Evolutionary conservation across 2,329 filamentous ascomycete genomes (phyloP), one percentile per base, ranked within the genome.

Genomic region (Aspergillus sp.): DNA sequence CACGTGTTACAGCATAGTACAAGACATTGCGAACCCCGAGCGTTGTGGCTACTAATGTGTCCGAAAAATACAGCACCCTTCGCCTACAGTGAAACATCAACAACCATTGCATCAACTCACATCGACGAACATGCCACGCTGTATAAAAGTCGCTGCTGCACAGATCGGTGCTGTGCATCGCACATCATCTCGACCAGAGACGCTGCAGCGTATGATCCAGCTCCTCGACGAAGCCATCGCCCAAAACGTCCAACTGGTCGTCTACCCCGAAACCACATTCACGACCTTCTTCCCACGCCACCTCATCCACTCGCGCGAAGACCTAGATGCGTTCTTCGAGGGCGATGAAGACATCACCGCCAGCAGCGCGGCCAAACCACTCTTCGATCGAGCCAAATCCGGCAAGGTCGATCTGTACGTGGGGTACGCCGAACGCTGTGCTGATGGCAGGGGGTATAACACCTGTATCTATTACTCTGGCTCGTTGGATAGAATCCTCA

Each of bases 251-350:
- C 74, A 80, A 59, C 68, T 85, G 2, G 76, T 84, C 9, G 76
- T 84, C 30, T 85, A 80, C 61, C 82, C 82, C 1, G 82, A 84
- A 67, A 73, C 77, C n/a, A 78, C 81, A 11, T 75, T 84, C 12
- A 83, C 81, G 0, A 84, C 82, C 1, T 85, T 85, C 74, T 84
- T 84, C 65, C 82, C 82, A 0, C 76, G 80, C 5, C 76, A 81
- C 61, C 68, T 83, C 43, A 76, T 83, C 57, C 67, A 75, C 8
- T 76, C 80, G 55, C 66, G 72, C 22, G 65, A 69, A 13, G 74
- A 81, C 41, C 69, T 84, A 12, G 78, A 79, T 47, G 62, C 65
- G 6, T 83, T 79, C 70, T 84, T 85, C 62, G 83, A 85, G 62
- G 9, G 7, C 3, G 74, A 76, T 55, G 77, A 76, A 39, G 74